Evolutionary conservation across 129 eudicot genomes (phyloP), one percentile per base, ranked within the genome.

Genomic region (Saussurea involucrata): DNA sequence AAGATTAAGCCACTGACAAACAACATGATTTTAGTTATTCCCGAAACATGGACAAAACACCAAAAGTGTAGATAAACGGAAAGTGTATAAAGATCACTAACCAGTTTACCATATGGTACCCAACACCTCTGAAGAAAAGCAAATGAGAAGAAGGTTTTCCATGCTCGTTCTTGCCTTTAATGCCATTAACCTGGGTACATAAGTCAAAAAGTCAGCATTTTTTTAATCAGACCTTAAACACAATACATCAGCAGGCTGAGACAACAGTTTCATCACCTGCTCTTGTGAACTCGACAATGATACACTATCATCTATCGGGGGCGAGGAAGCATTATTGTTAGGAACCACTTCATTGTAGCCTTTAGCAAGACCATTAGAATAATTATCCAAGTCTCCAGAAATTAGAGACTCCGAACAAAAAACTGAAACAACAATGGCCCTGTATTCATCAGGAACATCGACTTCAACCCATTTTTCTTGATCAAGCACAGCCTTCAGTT

Each of bases 61-160:
- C 20, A 49, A 40, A 4, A n/a, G n/a, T 49, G 21, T 49, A 49
- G 58, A 49, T 49, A 49, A 12, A 49, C 20, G 58, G 17, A 15
- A 53, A 22, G 53, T 22, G 33, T 18, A 49, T 33, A 66, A 18
- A 61, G 73, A 75, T 58, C 67, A 88, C 97, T 81, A 75, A 95
- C 99, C 97, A 86, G 88, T 92, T 95, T 77, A 92, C 97, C 99
- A 95, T 95, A 90, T 92, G 99, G 84, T 95, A 95, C 40, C 83
- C 91, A 85, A 87, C 90, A 36, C 95, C 96, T 74, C 86, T 90
- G 82, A 81, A 90, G 34, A 80, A 85, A 73, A 95, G 92, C 76
- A 78, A 76, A 73, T 88, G 85, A 37, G 91, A 80, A 78, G 90
- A 44, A 17, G 61, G 61, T 80, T 83, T 92, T 60, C 83, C 89